Percentiles rank a stretch among this genome's conserved stretches.
Evolutionary conservation across 176 grass and related monocot species (phyloP).

Genomic region (Juncus inflexus): DNA sequence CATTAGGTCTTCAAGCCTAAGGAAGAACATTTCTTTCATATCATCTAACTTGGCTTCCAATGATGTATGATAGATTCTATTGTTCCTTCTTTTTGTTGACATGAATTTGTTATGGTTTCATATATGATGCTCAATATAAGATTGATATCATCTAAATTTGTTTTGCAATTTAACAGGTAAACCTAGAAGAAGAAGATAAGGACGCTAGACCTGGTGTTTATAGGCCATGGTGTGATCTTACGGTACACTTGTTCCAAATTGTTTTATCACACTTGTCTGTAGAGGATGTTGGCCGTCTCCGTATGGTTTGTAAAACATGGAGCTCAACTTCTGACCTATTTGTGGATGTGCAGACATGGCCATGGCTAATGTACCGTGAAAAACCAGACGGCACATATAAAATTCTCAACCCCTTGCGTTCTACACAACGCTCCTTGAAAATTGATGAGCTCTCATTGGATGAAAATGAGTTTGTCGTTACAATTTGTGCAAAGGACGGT

Average conservation of each 20-base stretch:
- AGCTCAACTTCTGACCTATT: background rate
- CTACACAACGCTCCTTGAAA: background rate
- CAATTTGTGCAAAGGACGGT: background rate
- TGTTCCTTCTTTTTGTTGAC: background rate
- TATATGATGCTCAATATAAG: too few relatives aligned
- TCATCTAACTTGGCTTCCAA: background rate
- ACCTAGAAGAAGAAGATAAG: too few relatives aligned
- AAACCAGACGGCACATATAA: constrained; percentile 12
- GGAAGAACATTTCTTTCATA: background rate
- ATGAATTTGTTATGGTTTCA: background rate
- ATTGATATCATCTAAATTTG: background rate
- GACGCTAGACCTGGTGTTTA: too few relatives aligned
- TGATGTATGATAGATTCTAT: background rate
- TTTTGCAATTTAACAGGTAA: background rate
- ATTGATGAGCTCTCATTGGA: background rate
- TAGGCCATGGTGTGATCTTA: too few relatives aligned
- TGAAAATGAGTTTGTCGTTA: background rate
- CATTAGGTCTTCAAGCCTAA: too few relatives aligned
- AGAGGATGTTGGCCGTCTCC: too few relatives aligned
- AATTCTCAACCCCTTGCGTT: background rate
- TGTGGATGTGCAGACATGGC: background rate
- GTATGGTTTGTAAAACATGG: too few relatives aligned
- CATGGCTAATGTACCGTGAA: constrained; percentile 6
- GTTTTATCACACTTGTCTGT: too few relatives aligned
- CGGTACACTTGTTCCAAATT: too few relatives aligned